Evolutionary conservation across 2,329 filamentous ascomycete species (phyloP), one percentile per base, ranked within the genome.

Genomic region (Leptographium galeiforme): DNA sequence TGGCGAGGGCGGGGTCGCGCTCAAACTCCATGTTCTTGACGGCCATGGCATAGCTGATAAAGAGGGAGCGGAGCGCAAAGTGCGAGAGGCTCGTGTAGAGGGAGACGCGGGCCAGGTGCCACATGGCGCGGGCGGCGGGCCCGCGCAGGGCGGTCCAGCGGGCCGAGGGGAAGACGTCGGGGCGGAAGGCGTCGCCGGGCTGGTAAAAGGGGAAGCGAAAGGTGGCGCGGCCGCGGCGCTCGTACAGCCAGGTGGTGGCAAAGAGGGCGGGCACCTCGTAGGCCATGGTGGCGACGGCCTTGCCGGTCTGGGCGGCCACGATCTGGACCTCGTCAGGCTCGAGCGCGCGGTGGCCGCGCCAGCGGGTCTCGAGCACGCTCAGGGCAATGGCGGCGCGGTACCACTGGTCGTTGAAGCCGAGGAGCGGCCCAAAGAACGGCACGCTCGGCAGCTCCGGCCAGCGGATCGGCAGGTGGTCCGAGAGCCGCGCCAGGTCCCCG

Each of bases 151-250:
- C 6, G 16, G 56, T 36, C 16, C 10, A 32, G 14, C 30, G 38
- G 30, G 38, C 19, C 6, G 25, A 25, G 11, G 56, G 56, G 36
- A 61, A 59, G 6, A 51, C 48, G 36, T 56, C 19, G 3, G 58
- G 55, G 48, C 52, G 46, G 54, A 61, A 59, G 3, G 12, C 6
- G n/a, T 38, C 43, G 14, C 50, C 19, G 18, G 57, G 55, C 49
- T 48, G 39, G 48, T 48, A 55, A 16, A 61, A 57, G 14, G 60
- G 60, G 38, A 61, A 59, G 3, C 54, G 50, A 48, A 59, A 61
- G 7, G 38, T 48, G 12, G 52, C 32, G 5, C 55, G 53, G 19
- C 59, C 57, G n/a, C 53, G 55, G 16, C 45, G 41, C 41, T 57
- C 53, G 36, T 48, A 55, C 6, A 54, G 11, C 19, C 32, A 50